Evolutionary conservation across 257 asterid species (phyloP), one percentile per base, ranked within the genome.

Genomic region (Catharanthus roseus): DNA sequence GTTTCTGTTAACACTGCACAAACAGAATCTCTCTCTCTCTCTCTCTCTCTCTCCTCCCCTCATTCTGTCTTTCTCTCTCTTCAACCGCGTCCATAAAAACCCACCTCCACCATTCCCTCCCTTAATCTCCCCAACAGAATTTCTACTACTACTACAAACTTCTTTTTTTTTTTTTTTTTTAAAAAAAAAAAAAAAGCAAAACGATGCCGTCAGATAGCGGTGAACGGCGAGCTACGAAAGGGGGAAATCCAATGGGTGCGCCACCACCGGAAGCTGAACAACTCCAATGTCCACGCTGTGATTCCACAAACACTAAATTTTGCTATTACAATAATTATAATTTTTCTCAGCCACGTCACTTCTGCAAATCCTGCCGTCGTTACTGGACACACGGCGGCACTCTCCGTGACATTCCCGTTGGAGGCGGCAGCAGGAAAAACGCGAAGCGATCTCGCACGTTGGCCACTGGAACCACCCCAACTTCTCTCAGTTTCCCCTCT

Each of bases 381-480:
- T 92, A 92, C 89, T 92, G 98, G 98, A 92, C 98, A 6, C 95
- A 86, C 84, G 98, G 98, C 8, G 98, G 98, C 3, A 88, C 98
- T 29, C 91, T 90, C 72, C 92, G 98, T 1, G 96, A 92, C 84
- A 87, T 92, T 58, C 98, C 98, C 0, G 79, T 92, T 65, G 98
- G 98, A 11, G 98, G 98, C n/a, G 96, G 97, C 34, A 82, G 80
- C 82, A 95, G 97, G 47, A 92, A 87, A 82, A 90, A 86, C 65
- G 96, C 96, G 45, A 92, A 92, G 31, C 96, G 98, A 65, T 90
- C 88, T 0, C 96, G 98, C 65, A 80, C 83, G 24, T 10, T 72
- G 28, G 49, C 53, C 6, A 1, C 80, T 44, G 4, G 71, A 3
- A 38, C 5, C 13, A 1, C 65, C 19, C 3, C 75, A 36, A 5